Conservation (phyloP, 1,284 basidiomycete species). For the Kwoniella shivajii region DNA sequence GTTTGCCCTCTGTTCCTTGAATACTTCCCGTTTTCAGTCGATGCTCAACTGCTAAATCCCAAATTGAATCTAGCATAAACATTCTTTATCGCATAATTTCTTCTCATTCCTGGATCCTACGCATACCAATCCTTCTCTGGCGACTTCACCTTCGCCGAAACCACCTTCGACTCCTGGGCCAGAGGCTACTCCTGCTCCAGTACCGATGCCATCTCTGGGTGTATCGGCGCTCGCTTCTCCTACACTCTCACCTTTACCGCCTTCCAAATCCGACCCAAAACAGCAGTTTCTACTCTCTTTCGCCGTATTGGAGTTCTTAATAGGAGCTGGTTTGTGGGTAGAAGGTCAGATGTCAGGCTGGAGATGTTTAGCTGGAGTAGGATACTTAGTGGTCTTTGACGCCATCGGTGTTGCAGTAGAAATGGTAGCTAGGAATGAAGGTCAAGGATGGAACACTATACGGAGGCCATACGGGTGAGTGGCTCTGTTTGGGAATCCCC, state of each 20-base stretch:
- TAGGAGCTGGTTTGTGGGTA: constrained; percentile 74
- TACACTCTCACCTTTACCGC: constrained; percentile 32
- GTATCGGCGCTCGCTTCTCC: constrained; percentile 17
- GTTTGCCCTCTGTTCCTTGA: constrained; percentile 13
- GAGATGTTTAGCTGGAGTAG: constrained; percentile 81
- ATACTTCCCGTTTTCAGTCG: neutral
- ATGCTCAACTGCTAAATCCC: neutral
- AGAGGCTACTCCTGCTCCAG: constrained; percentile 33
- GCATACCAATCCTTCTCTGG: constrained; percentile 45
- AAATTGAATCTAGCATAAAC: constrained; percentile 64
- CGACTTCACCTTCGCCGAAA: constrained; percentile 24
- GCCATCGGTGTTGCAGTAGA: constrained; percentile 72
- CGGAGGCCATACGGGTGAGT: constrained; percentile 71
- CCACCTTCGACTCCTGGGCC: constrained; percentile 16
- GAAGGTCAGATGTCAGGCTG: constrained; percentile 88
- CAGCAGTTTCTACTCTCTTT: constrained; percentile 55
- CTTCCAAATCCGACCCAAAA: constrained; percentile 46
- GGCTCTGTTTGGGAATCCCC: neutral
- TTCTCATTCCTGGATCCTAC: constrained; percentile 79
- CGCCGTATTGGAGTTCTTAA: constrained; percentile 55
- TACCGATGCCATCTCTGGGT: constrained; percentile 32
- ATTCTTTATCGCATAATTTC: constrained; percentile 90
- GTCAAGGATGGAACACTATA: constrained; percentile 42
- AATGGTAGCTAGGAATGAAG: constrained; percentile 57
- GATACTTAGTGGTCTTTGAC: constrained; percentile 96